A percentile compares a stretch with the other conserved stretches of the same genome.
These are phyloP conservation scores for Trifolium subterraneum DNA, from an alignment of 306 rosid species.

Conservation along the genomic window DNA sequence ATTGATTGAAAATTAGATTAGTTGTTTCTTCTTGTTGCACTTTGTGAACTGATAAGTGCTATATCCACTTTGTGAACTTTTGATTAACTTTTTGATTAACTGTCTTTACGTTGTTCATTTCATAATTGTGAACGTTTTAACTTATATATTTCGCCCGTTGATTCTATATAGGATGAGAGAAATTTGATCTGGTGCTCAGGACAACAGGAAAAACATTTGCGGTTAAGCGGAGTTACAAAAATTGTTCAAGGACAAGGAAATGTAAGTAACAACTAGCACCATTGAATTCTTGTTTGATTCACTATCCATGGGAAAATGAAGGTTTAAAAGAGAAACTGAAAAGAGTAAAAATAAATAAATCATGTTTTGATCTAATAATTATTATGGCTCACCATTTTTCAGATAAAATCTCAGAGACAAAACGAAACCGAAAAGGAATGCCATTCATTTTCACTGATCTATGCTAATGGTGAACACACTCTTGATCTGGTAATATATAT, in stretches of 20 bases:
- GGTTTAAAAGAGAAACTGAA: constrained; percentile 25
- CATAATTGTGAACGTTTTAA: not conserved
- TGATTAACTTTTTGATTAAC: too few species aligned
- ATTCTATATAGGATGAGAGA: constrained; percentile 78
- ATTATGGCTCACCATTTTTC: constrained; percentile 43
- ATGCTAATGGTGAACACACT: constrained; percentile 72
- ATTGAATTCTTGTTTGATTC: constrained; percentile 25
- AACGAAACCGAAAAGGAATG: constrained; percentile 63
- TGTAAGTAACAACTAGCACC: constrained; percentile 54
- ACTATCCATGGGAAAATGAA: constrained; percentile 16
- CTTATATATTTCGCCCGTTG: constrained; percentile 24
- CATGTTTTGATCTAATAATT: constrained; percentile 38
- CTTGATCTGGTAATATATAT: constrained; percentile 85
- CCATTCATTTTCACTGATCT: constrained; percentile 75
- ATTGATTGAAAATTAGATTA: not conserved
- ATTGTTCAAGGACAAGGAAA: constrained; percentile 72
- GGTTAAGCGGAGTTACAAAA: constrained; percentile 62
- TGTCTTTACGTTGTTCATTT: too few species aligned
- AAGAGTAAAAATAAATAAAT: too few species aligned
- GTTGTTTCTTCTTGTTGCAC: too few species aligned
- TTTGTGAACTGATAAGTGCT: too few species aligned
- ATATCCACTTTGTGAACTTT: too few species aligned
- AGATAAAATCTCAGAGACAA: constrained; percentile 67
- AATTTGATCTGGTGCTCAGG: constrained; percentile 84
- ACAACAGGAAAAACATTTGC: constrained; percentile 74